phyloP scores from a whole-genome alignment of 1,284 basidiomycete genomes.

The Earliella scabrosa region DNA sequence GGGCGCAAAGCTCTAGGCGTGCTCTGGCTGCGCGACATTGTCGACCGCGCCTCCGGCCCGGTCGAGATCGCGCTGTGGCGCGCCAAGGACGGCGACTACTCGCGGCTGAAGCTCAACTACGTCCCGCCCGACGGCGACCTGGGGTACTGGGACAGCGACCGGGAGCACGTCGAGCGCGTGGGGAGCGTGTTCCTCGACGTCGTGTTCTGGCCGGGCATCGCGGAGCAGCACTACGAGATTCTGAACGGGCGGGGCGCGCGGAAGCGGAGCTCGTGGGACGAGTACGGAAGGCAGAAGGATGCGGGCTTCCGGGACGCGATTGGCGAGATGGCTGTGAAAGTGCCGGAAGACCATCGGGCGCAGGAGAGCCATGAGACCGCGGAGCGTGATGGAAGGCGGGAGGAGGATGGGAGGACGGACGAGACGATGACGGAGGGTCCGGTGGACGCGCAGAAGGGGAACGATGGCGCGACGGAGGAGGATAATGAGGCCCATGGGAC shows the following conservation, averaged over 20 bases:
- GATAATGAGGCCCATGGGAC: slow-evolving; percentile 23
- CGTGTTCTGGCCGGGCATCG: slow-evolving; percentile 35
- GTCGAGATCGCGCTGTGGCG: slow-evolving; percentile 45
- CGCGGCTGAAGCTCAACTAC: slow-evolving; percentile 58
- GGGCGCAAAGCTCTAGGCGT: slow-evolving; percentile 59
- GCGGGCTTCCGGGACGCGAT: slow-evolving; percentile 44
- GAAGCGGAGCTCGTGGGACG: slow-evolving; percentile 37
- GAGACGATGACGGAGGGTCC: slow-evolving; percentile 22
- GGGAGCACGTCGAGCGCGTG: slow-evolving; percentile 45
- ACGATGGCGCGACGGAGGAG: slow-evolving; percentile 11
- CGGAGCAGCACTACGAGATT: slow-evolving; percentile 43
- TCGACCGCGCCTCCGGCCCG: slow-evolving; percentile 45
- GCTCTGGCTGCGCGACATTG: slow-evolving; percentile 63
- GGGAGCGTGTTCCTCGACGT: slow-evolving; percentile 34
- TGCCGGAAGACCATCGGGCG: slow-evolving; percentile 15
- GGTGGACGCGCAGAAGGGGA: slow-evolving; percentile 16
- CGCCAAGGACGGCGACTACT: slow-evolving; percentile 39
- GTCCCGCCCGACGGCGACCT: slow-evolving; percentile 59
- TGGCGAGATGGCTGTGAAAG: slow-evolving; percentile 23
- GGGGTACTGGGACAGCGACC: slow-evolving; percentile 49
- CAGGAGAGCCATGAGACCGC: slow-evolving; percentile 19
- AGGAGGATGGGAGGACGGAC: slow-evolving; percentile 20
- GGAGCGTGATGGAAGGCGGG: slow-evolving; percentile 11
- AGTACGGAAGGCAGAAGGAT: slow-evolving; percentile 39
- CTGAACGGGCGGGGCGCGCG: slow-evolving; percentile 32